Conservation (phyloP, 164 flowering plant species). For the Stephania japonica region DNA sequence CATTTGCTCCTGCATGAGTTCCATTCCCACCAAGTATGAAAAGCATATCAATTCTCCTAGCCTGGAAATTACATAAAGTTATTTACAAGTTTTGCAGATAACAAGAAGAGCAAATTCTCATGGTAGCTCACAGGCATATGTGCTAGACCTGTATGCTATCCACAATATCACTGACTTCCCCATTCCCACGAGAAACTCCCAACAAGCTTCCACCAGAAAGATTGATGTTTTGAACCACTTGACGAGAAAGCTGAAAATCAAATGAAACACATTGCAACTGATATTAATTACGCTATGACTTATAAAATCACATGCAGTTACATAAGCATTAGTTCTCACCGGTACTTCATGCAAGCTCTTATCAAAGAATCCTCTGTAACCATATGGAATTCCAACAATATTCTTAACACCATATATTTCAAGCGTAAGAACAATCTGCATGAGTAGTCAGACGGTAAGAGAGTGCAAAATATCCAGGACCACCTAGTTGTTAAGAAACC, state of each 20-base stretch:
- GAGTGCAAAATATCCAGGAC: background rate
- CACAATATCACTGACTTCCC: conserved; percentile 23
- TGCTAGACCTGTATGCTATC: conserved; percentile 28
- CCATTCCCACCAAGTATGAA: conserved; percentile 44
- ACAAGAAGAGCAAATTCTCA: background rate
- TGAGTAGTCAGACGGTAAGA: background rate
- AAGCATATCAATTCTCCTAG: conserved; percentile 38
- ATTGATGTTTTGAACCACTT: conserved; percentile 35
- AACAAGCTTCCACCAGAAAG: conserved; percentile 37
- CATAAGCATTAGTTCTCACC: conserved; percentile 19
- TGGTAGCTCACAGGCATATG: background rate
- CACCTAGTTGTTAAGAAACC: background rate
- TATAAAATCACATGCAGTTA: background rate
- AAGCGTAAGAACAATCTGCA: conserved; percentile 34
- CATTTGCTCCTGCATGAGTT: conserved; percentile 47
- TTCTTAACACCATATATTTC: conserved; percentile 34
- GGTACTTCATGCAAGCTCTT: conserved; percentile 24
- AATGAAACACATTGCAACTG: background rate
- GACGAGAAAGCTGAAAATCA: conserved; percentile 29
- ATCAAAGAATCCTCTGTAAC: conserved; percentile 35
- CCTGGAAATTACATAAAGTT: conserved; percentile 17
- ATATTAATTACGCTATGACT: background rate
- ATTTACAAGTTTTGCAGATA: background rate
- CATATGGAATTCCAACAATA: conserved; percentile 31
- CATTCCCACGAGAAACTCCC: conserved; percentile 34